These are phyloP conservation scores for Backusella mclennaniae DNA, from an alignment of 192 early-diverging fungal species.

Conservation along the genomic window DNA sequence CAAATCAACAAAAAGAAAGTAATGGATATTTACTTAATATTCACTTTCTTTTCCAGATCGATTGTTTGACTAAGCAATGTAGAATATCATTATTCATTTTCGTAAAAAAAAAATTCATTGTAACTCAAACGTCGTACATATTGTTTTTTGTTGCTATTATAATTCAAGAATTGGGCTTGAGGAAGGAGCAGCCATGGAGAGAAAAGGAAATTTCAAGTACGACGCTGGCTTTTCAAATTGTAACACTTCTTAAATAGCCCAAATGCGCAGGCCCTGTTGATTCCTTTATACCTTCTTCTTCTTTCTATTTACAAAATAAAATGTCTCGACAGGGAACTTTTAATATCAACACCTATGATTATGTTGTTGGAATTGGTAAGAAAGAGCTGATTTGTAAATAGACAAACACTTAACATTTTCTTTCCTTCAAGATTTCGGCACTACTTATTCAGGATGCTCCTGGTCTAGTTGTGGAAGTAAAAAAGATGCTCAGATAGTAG, in stretches of 20 bases:
- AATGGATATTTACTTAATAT: too few species aligned
- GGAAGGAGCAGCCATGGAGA: not conserved
- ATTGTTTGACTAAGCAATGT: too few species aligned
- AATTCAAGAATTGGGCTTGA: not conserved
- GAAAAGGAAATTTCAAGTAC: not conserved
- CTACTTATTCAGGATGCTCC: constrained; percentile 2
- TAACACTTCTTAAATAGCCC: not conserved
- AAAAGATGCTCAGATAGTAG: not conserved
- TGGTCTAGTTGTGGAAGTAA: not conserved
- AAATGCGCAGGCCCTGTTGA: not conserved
- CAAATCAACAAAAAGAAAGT: too few species aligned
- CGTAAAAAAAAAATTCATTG: not conserved
- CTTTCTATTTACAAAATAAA: not conserved
- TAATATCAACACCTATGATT: not conserved
- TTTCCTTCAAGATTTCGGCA: not conserved
- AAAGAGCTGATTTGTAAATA: not conserved
- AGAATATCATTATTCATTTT: too few species aligned
- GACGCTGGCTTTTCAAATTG: not conserved
- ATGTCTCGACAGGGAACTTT: not conserved
- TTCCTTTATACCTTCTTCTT: not conserved
- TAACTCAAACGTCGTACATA: not conserved
- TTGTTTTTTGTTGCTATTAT: not conserved
- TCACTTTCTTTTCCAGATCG: too few species aligned
- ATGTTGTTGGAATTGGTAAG: not conserved
- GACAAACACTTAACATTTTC: not conserved